Conservation (phyloP, 805 yeast species). For the Pichia heedii region DNA sequence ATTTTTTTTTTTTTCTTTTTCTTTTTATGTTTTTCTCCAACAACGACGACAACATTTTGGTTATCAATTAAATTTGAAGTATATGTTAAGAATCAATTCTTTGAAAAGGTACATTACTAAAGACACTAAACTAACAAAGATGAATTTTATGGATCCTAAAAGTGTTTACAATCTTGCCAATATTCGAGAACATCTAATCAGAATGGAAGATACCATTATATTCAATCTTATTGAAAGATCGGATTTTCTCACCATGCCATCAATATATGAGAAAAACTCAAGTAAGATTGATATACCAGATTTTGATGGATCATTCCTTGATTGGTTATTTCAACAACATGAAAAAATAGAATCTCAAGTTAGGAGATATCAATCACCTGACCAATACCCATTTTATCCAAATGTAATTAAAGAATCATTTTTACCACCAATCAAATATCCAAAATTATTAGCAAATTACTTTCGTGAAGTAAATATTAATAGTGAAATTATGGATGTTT, state of each 20-base stretch:
- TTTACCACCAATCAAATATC: slow-evolving; percentile 75
- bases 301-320: slow-evolving; percentile 71
- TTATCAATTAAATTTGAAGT: too few relatives aligned
- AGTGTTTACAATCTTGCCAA: slow-evolving; percentile 73
- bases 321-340: slow-evolving; percentile 71
- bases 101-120: too few relatives aligned
- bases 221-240: slow-evolving; percentile 90
- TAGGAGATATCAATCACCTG: slow-evolving; percentile 90
- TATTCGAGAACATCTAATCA: slow-evolving; percentile 73
- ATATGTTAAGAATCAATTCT: too few relatives aligned
- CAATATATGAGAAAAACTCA: slow-evolving; percentile 57
- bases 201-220: slow-evolving; percentile 95
- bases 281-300: slow-evolving; percentile 43
- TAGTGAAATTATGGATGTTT: slow-evolving; percentile 53
- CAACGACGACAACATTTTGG: too few relatives aligned
- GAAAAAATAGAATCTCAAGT: slow-evolving; percentile 73
- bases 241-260: slow-evolving; percentile 68
- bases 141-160: slow-evolving; percentile 82
- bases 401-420: slow-evolving; percentile 49
- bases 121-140: slow-evolving; percentile 18
- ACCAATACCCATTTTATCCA: slow-evolving; percentile 86
- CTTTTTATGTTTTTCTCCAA: too few relatives aligned
- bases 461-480: slow-evolving; percentile 72
- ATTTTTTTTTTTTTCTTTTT: too few relatives aligned
- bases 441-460: slow-evolving; percentile 67